phyloP scores from a whole-genome alignment of 768 basidiomycete genomes.

The Wakefieldia striispora region DNA sequence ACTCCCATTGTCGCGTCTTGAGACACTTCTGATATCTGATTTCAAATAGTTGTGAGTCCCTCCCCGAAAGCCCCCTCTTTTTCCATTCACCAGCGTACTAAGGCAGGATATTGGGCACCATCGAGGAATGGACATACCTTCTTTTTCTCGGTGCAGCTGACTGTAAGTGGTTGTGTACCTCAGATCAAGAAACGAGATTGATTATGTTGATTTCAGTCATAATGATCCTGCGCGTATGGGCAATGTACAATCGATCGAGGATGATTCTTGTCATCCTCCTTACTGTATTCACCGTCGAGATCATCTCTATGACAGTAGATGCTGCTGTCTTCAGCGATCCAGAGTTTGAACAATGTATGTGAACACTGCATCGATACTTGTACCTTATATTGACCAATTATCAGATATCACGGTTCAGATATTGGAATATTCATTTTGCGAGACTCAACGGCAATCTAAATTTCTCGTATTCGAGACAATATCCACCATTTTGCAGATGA shows the following conservation, averaged over 20 bases:
- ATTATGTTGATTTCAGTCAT: neutral
- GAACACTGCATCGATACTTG: neutral
- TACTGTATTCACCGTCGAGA: neutral
- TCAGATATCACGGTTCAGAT: too few relatives aligned
- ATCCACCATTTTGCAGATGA: neutral
- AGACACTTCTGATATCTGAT: neutral
- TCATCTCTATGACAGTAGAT: neutral
- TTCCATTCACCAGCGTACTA: neutral
- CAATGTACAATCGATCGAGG: neutral
- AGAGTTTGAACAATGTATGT: neutral
- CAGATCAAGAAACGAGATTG: neutral
- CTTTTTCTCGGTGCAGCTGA: conserved; percentile 3
- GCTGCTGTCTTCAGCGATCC: neutral
- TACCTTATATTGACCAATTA: too few relatives aligned
- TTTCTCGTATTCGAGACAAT: neutral
- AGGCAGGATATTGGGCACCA: neutral
- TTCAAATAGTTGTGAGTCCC: conserved; percentile 2
- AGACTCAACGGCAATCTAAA: too few relatives aligned
- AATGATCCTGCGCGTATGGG: conserved; percentile 6
- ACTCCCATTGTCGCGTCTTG: too few relatives aligned
- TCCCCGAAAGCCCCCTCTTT: neutral
- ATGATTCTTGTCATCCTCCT: neutral
- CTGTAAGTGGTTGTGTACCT: neutral
- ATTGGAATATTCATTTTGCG: too few relatives aligned
- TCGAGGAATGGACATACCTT: neutral